Evolutionary conservation across 441 rosid species (phyloP).

Genomic region (Eruca vesicaria): DNA sequence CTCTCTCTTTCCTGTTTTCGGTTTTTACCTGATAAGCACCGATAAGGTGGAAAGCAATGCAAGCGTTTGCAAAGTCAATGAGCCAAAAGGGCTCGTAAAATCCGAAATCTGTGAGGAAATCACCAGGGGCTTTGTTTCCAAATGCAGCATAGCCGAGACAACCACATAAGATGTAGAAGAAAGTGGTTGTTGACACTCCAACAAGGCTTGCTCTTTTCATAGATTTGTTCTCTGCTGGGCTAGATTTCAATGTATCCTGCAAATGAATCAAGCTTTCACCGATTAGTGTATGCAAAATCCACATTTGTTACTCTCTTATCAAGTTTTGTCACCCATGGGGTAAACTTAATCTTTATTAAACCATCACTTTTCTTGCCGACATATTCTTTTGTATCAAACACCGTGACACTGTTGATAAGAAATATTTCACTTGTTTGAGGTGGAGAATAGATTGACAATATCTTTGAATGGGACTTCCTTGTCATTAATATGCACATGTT

Average conservation of each 20-base stretch:
- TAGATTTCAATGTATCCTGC: conserved; percentile 78
- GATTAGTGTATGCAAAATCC: background rate
- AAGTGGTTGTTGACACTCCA: background rate
- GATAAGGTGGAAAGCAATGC: background rate
- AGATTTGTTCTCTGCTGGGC: background rate
- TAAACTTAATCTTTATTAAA: too few relatives aligned
- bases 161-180: background rate
- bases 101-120: background rate
- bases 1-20: background rate
- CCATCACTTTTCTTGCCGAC: too few relatives aligned
- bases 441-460: conserved; percentile 29
- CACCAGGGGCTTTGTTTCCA: background rate
- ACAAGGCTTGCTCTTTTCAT: background rate
- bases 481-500: conserved; percentile 27
- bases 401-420: background rate
- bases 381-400: too few relatives aligned
- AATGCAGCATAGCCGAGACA: background rate
- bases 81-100: background rate
- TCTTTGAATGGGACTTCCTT: conserved; percentile 31
- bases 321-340: background rate
- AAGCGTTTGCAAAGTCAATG: background rate
- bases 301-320: background rate
- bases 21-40: conserved; percentile 49
- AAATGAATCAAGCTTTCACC: background rate
- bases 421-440: background rate